These are phyloP conservation scores for Tolypocladium ophioglossoides DNA, from an alignment of 2,329 filamentous ascomycete genomes.

Conservation along the genomic window DNA sequence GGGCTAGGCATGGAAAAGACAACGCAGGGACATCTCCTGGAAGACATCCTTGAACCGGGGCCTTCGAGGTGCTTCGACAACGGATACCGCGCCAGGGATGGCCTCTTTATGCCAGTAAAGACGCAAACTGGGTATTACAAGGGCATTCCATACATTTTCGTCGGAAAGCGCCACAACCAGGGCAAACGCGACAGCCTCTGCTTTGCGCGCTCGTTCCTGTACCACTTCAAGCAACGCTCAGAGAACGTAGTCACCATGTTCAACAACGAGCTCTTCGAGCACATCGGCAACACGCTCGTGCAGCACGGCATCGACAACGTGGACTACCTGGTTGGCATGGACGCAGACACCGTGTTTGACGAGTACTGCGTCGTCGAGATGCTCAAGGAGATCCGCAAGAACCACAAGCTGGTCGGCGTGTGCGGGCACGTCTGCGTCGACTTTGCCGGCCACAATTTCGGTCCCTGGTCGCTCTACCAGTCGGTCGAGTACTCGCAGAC, in stretches of 20 bases:
- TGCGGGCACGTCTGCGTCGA: conserved; percentile 38
- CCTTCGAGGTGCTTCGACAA: conserved; percentile 24
- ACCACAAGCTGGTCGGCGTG: conserved; percentile 32
- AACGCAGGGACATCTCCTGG: conserved; percentile 33
- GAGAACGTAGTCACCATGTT: conserved; percentile 33
- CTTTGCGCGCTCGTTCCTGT: conserved; percentile 36
- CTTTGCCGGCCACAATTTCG: conserved; percentile 29
- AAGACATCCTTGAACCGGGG: conserved; percentile 32
- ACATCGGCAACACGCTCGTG: conserved; percentile 27
- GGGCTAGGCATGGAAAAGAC: conserved; percentile 37
- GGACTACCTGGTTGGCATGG: conserved; percentile 35
- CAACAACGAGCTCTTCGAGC: conserved; percentile 30
- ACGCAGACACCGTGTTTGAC: conserved; percentile 37
- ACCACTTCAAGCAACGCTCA: conserved; percentile 34
- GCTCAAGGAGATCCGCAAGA: conserved; percentile 29
- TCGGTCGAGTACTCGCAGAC: conserved; percentile 37
- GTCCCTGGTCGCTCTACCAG: conserved; percentile 35
- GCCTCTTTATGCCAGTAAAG: conserved; percentile 33
- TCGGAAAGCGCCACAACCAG: conserved; percentile 38
- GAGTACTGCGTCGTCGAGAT: conserved; percentile 32
- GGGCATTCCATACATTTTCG: conserved; percentile 33
- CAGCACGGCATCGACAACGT: conserved; percentile 26
- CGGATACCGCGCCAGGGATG: conserved; percentile 34
- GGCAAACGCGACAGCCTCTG: conserved; percentile 39
- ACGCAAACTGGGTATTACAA: conserved; percentile 32